phyloP scores from a whole-genome alignment of 1,139 yeast species.

The Kluyveromyces marxianus region DNA sequence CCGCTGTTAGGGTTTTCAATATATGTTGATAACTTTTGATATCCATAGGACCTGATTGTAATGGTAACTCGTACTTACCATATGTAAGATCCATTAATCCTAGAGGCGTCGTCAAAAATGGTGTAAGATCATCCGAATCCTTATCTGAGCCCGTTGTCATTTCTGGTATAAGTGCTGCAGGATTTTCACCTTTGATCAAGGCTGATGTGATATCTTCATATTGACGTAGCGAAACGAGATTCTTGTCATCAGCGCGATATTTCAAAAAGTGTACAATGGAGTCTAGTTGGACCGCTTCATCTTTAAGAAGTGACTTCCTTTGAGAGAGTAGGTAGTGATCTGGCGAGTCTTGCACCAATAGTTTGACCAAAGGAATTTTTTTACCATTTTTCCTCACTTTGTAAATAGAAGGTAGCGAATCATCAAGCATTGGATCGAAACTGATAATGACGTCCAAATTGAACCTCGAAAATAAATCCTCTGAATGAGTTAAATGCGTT shows the following conservation, averaged over 20 bases:
- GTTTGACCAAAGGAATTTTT: conserved; percentile 35
- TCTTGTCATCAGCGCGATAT: conserved; percentile 10
- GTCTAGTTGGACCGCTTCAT: conserved; percentile 10
- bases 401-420: conserved; percentile 29
- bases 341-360: conserved; percentile 36
- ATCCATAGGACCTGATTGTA: conserved; percentile 21
- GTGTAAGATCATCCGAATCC: background rate
- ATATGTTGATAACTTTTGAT: conserved; percentile 34
- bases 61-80: conserved; percentile 4
- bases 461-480: conserved; percentile 27
- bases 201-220: background rate
- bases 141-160: background rate
- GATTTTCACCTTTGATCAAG: background rate
- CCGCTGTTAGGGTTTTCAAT: conserved; percentile 37
- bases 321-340: conserved; percentile 32
- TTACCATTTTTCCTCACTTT: conserved; percentile 17
- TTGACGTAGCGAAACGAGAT: conserved; percentile 1
- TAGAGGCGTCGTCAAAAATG: conserved; percentile 1
- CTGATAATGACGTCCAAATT: conserved; percentile 45
- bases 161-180: conserved; percentile 3
- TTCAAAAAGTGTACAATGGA: conserved; percentile 23
- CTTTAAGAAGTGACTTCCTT: conserved; percentile 9
- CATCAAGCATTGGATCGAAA: conserved; percentile 49
- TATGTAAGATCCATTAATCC: conserved; percentile 6
- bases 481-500: conserved; percentile 33